A percentile compares a stretch with the other conserved stretches of the same genome.
Evolutionary conservation across 768 basidiomycete genomes (phyloP).

Genomic region (Pulveroboletus sp.): DNA sequence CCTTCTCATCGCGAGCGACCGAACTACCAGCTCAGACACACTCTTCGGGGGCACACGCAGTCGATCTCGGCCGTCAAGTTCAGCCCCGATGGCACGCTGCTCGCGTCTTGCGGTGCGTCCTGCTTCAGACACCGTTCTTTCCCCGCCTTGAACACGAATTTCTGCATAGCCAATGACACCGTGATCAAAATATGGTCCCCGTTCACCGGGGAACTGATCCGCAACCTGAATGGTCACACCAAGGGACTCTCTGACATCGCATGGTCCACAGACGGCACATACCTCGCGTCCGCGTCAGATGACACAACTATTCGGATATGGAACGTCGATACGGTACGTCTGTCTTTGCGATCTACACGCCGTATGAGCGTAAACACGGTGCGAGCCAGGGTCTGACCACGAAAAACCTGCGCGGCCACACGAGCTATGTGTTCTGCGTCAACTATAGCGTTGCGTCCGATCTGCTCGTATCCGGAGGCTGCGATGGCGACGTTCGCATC

Average conservation of each 20-base stretch:
- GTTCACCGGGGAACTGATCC: constrained; percentile 70
- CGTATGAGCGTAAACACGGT: not conserved
- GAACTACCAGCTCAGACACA: constrained; percentile 66
- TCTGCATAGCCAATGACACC: constrained; percentile 65
- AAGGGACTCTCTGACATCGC: constrained; percentile 86
- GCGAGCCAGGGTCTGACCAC: constrained; percentile 58
- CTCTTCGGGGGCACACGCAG: constrained; percentile 71
- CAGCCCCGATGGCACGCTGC: constrained; percentile 77
- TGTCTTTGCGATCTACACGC: constrained; percentile 3
- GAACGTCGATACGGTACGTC: constrained; percentile 74
- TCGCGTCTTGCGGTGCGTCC: constrained; percentile 83
- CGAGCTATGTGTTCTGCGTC: constrained; percentile 86
- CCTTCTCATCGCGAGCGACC: constrained; percentile 43
- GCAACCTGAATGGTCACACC: constrained; percentile 71
- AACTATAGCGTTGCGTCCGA: constrained; percentile 89
- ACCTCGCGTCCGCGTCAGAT: constrained; percentile 89
- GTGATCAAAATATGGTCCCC: constrained; percentile 81
- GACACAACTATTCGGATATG: constrained; percentile 87
- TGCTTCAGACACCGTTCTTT: not conserved
- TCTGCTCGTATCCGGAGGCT: constrained; percentile 86
- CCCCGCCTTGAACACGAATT: not conserved
- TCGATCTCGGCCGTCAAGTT: constrained; percentile 90
- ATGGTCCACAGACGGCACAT: constrained; percentile 80
- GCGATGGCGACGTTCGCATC: constrained; percentile 88
- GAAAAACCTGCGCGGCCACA: constrained; percentile 74